Evolutionary conservation across 2,329 filamentous ascomycete genomes (phyloP), one percentile per base, ranked within the genome.

Genomic region (Lecanicillium sp.): DNA sequence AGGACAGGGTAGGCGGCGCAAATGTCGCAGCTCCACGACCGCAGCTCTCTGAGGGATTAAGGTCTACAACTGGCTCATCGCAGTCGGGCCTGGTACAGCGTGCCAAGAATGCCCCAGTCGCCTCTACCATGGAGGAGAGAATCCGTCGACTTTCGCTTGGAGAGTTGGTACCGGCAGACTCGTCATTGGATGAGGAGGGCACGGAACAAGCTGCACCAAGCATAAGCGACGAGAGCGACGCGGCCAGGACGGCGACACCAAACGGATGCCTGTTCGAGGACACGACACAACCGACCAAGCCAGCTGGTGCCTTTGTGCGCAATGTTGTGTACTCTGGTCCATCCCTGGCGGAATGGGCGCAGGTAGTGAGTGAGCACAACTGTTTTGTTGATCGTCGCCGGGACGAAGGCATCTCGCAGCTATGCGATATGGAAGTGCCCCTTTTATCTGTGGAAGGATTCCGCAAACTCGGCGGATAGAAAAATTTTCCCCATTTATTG

Each of bases 311-410:
- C 2, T 70, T 62, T 39, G 57, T 59, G 12, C 59, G 62, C 33
- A 69, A 68, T 18, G 64, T 70, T 8, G 74, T 75, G 35, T 84
- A 90, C 56, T 68, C 75, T 3, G 86, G 86, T 2, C 72, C 84
- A 15, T 81, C 86, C 1, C 67, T 92, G 32, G 84, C 84, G 0
- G 86, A 92, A 58, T 92, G 86, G 86, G 69, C 72, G 15, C 65
- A 85, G 14, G 74, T 90, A 15, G 77, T 88, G 13, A 74, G 76
- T 40, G 86, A 92, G 56, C 87, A 80, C 64, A 87, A 89, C 60
- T 85, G 79, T 52, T 92, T 90, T 58, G 77, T 87, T 22, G 84
- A 90, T 42, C 71, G 85, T 33, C 73, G 86, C 39, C 79, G 79
- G 37, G 77, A 79, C 33, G 86, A 92, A 55, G 85, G 85, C 32